Base-by-base conservation (phyloP, 495 filamentous ascomycete genomes). In the Chaetomium tenue region DNA sequence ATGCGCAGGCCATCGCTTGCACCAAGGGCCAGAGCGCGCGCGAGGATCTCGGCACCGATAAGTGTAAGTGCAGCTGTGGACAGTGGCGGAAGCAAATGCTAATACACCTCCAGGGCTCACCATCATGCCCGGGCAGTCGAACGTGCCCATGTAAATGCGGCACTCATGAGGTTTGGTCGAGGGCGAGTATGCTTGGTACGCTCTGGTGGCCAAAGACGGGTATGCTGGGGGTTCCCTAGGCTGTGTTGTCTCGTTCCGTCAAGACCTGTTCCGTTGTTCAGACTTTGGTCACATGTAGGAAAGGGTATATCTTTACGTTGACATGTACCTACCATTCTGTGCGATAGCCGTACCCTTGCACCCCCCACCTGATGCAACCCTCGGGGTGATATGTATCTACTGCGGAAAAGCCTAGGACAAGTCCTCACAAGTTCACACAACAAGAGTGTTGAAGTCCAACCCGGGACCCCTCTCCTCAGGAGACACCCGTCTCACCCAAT, bases 1-100 rank as follows among this genome's bases (percentile, higher is more conserved):
- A 66, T 30, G 60, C 53, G 30, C 2, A 66, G 37, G 65, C 65
- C 13, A 54, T 66, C 52, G 60, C 65, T 11, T 66, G 65, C 47
- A 63, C 65, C 16, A 66, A 66, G 53, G n/a, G n/a, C 12, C 65
- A 66, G 60, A 23, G 22, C 5, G 65, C 57, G 7, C 20, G 25
- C 1, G 63, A 65, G 63, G 57, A 60, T 7, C 53, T 65, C 46
- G 63, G 63, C 18, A 44, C 57, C 22, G 20, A 60, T 18, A 46
- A 54, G 33, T 65, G 63, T 65, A 23, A 60, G 63, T 65, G 2
- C 26, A 55, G 5, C 5, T 30, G 30, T 22, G 6, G 13, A 6
- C 20, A 4, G 16, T 40, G 4, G 5, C 40, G 22, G 28, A 6
- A 40, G 33, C 3, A 2, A 33, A 56, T 42, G 39, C 55, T 58